These are phyloP conservation scores for Lyophyllum semitale DNA, from an alignment of 768 basidiomycete species.

Conservation along the genomic window DNA sequence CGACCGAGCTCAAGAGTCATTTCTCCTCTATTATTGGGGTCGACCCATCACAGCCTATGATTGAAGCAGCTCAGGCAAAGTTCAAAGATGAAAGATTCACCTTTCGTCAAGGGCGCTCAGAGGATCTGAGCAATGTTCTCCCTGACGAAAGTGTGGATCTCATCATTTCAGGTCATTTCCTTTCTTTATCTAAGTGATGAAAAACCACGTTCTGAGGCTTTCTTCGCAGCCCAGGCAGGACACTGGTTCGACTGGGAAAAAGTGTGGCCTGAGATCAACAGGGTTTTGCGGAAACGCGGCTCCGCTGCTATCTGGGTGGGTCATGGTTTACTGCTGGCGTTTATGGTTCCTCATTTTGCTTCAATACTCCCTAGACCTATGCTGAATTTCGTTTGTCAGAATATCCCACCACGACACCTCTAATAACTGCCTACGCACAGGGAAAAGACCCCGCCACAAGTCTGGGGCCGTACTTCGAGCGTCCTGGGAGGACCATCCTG, in stretches of 20 bases:
- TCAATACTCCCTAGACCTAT: conserved; percentile 42
- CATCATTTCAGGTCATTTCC: conserved; percentile 52
- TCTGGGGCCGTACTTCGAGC: conserved; percentile 76
- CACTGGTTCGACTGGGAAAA: conserved; percentile 83
- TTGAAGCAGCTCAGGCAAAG: conserved; percentile 47
- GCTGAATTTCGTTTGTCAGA: conserved; percentile 72
- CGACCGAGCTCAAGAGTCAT: conserved; percentile 45
- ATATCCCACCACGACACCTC: conserved; percentile 56
- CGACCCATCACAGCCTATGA: conserved; percentile 79
- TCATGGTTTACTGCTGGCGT: background rate
- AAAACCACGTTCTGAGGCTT: background rate
- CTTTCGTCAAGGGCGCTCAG: conserved; percentile 45
- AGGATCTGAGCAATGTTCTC: conserved; percentile 51
- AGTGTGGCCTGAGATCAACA: conserved; percentile 68
- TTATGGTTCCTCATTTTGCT: background rate
- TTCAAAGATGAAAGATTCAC: conserved; percentile 17
- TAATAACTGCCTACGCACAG: conserved; percentile 65
- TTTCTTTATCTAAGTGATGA: background rate
- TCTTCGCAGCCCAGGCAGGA: conserved; percentile 62
- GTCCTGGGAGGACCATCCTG: conserved; percentile 77
- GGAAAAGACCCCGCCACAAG: conserved; percentile 54
- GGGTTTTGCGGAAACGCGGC: conserved; percentile 62
- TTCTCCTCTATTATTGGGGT: conserved; percentile 69
- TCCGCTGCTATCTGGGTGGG: conserved; percentile 76
- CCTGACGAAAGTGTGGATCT: conserved; percentile 59